Conservation (phyloP, 73 alveolate species). For the Vitrella brassicaformis region DNA sequence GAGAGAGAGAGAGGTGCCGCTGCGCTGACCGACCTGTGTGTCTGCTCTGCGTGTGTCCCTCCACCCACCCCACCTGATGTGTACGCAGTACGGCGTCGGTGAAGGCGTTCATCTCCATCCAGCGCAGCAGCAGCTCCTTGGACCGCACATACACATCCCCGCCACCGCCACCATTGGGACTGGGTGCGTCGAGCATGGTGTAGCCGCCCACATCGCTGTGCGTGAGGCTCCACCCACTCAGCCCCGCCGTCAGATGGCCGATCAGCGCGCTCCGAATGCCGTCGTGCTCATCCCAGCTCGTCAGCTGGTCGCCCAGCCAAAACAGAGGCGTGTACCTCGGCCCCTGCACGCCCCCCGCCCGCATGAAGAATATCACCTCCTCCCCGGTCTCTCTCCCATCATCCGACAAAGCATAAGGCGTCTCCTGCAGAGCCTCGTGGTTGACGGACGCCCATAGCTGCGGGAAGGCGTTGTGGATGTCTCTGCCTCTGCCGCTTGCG, state of each 20-base stretch:
- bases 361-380: conserved; percentile 32
- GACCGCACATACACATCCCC: conserved; percentile 12
- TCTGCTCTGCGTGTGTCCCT: too few relatives aligned
- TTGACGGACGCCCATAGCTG: conserved; percentile 20
- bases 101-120: conserved; percentile 39
- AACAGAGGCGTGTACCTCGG: conserved; percentile 24
- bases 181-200: too few relatives aligned
- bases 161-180: too few relatives aligned
- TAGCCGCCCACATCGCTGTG: conserved; percentile 44
- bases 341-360: conserved; percentile 14
- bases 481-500: conserved; percentile 10
- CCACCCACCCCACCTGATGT: conserved; percentile 19
- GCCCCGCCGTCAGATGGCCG: conserved; percentile 25
- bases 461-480: conserved; percentile 34
- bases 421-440: conserved; percentile 19
- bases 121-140: conserved; percentile 29
- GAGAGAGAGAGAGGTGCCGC: too few relatives aligned
- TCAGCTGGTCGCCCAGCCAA: conserved; percentile 43
- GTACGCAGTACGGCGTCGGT: conserved; percentile 35
- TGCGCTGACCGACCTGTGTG: too few relatives aligned
- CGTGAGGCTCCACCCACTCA: conserved; percentile 16
- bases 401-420: conserved; percentile 1
- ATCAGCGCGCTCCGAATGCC: conserved; percentile 23
- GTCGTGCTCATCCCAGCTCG: conserved; percentile 27
- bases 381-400: too few relatives aligned